Conservation (phyloP, 176 grass and related monocot genomes). For the Carex cristatella region DNA sequence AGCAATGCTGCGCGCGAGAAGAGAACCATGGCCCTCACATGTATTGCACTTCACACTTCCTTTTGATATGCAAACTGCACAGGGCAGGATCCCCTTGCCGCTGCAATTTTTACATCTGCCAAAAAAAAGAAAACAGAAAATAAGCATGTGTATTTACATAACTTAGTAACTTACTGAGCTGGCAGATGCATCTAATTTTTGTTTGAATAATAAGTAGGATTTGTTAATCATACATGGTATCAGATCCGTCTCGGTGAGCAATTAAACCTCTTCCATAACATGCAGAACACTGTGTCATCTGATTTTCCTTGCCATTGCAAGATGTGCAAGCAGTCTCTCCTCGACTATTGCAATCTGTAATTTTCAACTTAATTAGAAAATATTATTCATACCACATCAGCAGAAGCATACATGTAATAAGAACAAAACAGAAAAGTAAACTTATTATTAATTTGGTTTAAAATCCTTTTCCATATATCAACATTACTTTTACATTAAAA, state of each 20-base stretch:
- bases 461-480: constrained; percentile 11
- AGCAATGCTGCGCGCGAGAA: constrained; percentile 56
- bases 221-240: constrained; percentile 41
- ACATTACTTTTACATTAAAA: not conserved
- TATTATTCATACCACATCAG: not conserved
- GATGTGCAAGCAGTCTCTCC: constrained; percentile 55
- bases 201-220: not conserved
- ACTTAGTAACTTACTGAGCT: not conserved
- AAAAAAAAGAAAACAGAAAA: not conserved
- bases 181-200: not conserved
- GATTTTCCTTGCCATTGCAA: constrained; percentile 82
- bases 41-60: constrained; percentile 63
- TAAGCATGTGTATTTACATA: not conserved
- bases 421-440: not conserved
- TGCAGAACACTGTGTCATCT: constrained; percentile 53
- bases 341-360: constrained; percentile 58
- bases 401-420: not conserved
- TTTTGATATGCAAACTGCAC: constrained; percentile 62
- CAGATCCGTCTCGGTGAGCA: constrained; percentile 86
- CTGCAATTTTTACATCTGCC: constrained; percentile 78
- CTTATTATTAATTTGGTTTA: not conserved
- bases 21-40: constrained; percentile 71
- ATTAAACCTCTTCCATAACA: constrained; percentile 78
- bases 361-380: not conserved
- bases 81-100: constrained; percentile 70